Conservation (phyloP, 108 stramenopile genomes). For the Skeletonema menzelii region DNA sequence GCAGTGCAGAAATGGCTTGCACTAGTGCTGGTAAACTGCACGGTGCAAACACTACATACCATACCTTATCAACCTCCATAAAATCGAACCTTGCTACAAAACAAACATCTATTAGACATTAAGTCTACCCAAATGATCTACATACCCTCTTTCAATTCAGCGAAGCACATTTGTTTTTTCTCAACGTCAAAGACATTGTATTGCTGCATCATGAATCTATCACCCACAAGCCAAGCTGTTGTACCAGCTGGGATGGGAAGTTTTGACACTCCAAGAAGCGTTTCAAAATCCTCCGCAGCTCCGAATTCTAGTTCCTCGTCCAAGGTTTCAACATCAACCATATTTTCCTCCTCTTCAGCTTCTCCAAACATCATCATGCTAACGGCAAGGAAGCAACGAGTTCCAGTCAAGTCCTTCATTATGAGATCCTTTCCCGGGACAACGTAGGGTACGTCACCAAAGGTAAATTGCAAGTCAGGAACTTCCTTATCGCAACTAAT, state of each 20-base stretch:
- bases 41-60: too few relatives aligned
- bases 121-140: too few relatives aligned
- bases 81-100: too few relatives aligned
- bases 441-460: conserved; percentile 81
- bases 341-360: conserved; percentile 13
- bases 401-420: conserved; percentile 61
- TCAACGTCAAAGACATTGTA: conserved; percentile 72
- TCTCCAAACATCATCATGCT: conserved; percentile 38
- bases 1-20: too few relatives aligned
- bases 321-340: conserved; percentile 30
- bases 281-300: conserved; percentile 40
- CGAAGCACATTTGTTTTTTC: conserved; percentile 59
- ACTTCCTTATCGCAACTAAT: conserved; percentile 75
- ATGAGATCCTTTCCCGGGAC: conserved; percentile 75
- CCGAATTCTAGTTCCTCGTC: conserved; percentile 33
- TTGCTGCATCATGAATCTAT: conserved; percentile 80
- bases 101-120: too few relatives aligned
- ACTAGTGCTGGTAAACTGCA: too few relatives aligned
- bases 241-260: conserved; percentile 51
- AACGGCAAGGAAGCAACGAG: conserved; percentile 43
- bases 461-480: conserved; percentile 84
- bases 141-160: conserved; percentile 23
- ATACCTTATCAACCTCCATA: too few relatives aligned
- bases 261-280: conserved; percentile 36
- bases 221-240: conserved; percentile 81